Evolutionary conservation across 805 yeast genomes (phyloP).

Genomic region (Pichia ethanolica): DNA sequence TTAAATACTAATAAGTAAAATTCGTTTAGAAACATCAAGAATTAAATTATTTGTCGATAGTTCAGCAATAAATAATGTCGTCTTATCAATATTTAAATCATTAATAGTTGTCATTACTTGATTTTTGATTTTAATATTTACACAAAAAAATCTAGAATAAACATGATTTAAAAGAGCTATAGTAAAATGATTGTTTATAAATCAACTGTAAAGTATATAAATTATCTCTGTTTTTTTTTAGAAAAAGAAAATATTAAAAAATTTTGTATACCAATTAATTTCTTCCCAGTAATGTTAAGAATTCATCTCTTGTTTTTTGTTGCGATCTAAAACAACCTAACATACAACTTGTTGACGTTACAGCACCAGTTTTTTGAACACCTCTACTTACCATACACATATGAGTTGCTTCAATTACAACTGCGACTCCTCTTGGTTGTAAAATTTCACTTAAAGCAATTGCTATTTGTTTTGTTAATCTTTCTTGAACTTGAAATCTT

Average conservation of each 20-base stretch:
- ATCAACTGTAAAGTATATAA: too few relatives aligned
- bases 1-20: too few relatives aligned
- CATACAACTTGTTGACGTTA: slow-evolving; percentile 95
- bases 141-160: too few relatives aligned
- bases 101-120: too few relatives aligned
- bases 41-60: too few relatives aligned
- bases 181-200: too few relatives aligned
- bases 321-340: slow-evolving; percentile 90
- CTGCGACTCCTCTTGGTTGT: slow-evolving; percentile 96
- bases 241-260: not conserved
- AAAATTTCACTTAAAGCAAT: slow-evolving; percentile 88
- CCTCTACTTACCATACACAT: slow-evolving; percentile 99
- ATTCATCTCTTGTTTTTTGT: slow-evolving; percentile 95
- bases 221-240: not conserved
- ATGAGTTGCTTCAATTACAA: slow-evolving; percentile 94
- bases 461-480: slow-evolving; percentile 94
- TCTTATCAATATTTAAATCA: too few relatives aligned
- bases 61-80: too few relatives aligned
- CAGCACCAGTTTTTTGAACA: slow-evolving; percentile 89
- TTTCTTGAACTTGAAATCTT: slow-evolving; percentile 95
- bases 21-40: too few relatives aligned
- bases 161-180: too few relatives aligned
- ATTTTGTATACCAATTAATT: slow-evolving; percentile 21
- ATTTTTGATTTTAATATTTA: too few relatives aligned
- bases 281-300: slow-evolving; percentile 71